These are phyloP conservation scores for Adenanthera pavonina DNA, from an alignment of 306 rosid genomes.

Conservation along the genomic window DNA sequence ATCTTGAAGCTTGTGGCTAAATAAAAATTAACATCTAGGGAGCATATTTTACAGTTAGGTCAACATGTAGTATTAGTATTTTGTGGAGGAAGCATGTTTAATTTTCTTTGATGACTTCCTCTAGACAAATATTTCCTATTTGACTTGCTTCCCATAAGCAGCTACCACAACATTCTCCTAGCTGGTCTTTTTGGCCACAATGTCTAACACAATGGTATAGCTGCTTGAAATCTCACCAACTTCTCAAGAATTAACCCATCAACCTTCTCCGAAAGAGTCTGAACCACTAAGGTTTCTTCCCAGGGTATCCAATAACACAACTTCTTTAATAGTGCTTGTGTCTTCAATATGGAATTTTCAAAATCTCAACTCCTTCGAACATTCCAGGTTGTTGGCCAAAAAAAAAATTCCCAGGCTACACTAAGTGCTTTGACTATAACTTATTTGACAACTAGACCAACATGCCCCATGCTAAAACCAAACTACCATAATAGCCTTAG, in stretches of 20 bases:
- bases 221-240: neutral
- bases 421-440: neutral
- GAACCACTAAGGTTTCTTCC: neutral
- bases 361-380: neutral
- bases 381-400: neutral
- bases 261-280: neutral
- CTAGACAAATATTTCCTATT: neutral
- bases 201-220: no score
- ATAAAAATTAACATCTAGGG: conserved; percentile 24
- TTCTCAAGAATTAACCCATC: neutral
- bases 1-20: conserved; percentile 22
- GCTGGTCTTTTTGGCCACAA: neutral
- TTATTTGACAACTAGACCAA: neutral
- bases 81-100: conserved; percentile 16
- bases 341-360: neutral
- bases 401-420: neutral
- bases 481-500: neutral
- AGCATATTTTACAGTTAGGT: conserved; percentile 5
- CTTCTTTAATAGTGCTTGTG: no score
- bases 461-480: neutral
- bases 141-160: neutral
- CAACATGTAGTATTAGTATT: conserved; percentile 17
- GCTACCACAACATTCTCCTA: neutral
- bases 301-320: neutral
- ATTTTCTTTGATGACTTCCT: neutral